Percentiles rank a stretch among this genome's conserved stretches.
Conservation (phyloP, 345 rosid genomes). For the Sonneratia caseolaris region DNA sequence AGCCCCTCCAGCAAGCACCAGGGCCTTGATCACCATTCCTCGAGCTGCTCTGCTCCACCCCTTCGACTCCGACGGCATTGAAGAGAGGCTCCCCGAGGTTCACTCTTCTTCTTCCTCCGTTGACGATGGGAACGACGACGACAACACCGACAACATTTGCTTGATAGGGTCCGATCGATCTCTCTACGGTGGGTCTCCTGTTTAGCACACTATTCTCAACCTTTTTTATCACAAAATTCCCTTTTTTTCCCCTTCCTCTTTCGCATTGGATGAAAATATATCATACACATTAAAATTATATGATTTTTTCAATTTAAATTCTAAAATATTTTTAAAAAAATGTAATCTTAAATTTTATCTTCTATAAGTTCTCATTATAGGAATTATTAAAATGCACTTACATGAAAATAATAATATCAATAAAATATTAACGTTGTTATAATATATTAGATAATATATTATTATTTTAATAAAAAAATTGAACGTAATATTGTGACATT, state of each 20-base stretch:
- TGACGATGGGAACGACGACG: background rate
- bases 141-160: background rate
- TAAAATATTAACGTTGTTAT: no score
- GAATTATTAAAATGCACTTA: no score
- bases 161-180: background rate
- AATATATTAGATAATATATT: no score
- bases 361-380: no score
- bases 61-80: conserved; percentile 40
- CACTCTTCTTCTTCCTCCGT: background rate
- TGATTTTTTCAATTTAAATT: no score
- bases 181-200: background rate
- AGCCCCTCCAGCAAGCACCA: conserved; percentile 71
- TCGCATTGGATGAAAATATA: no score
- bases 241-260: background rate
- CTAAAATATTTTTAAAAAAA: no score
- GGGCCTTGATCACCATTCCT: conserved; percentile 57
- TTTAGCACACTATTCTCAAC: conserved; percentile 1
- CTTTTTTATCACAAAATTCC: background rate
- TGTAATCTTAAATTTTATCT: no score
- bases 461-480: no score
- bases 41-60: conserved; percentile 77
- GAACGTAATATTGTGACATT: no score
- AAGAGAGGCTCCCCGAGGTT: background rate
- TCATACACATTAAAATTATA: no score
- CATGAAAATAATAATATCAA: no score